These are phyloP conservation scores for Coniochaeta ligniaria DNA, from an alignment of 2,329 filamentous ascomycete genomes.

Conservation along the genomic window DNA sequence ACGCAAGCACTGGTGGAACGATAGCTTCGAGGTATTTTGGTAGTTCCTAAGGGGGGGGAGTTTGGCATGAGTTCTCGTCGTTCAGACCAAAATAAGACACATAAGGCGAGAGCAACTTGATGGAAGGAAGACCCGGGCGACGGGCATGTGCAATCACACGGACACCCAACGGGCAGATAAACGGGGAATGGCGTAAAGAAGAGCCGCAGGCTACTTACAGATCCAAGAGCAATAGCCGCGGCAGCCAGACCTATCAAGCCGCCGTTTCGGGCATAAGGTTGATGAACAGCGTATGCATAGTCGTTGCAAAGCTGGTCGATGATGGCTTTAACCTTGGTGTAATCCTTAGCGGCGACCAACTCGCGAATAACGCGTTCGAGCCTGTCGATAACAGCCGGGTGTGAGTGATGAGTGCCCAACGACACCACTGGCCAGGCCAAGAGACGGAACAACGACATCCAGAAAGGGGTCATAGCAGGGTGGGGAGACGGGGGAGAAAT, in stretches of 20 bases:
- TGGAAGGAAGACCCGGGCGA: background rate
- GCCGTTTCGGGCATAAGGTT: slow-evolving; percentile 92
- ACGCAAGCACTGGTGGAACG: slow-evolving; percentile 91
- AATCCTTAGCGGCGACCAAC: slow-evolving; percentile 67
- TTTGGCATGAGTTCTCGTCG: background rate
- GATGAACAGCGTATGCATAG: slow-evolving; percentile 94
- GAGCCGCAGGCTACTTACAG: slow-evolving; percentile 51
- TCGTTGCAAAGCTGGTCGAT: slow-evolving; percentile 96
- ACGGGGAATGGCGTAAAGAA: background rate
- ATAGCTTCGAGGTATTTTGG: slow-evolving; percentile 89
- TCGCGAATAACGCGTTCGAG: slow-evolving; percentile 89
- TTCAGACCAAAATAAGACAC: background rate
- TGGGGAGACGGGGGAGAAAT: slow-evolving; percentile 2
- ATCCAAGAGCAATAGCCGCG: slow-evolving; percentile 88
- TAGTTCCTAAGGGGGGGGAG: slow-evolving; percentile 58
- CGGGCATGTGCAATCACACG: background rate
- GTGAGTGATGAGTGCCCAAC: slow-evolving; percentile 4
- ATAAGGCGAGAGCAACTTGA: background rate
- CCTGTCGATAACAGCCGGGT: slow-evolving; percentile 34
- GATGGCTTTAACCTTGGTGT: slow-evolving; percentile 74
- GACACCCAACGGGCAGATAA: background rate
- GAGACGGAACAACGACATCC: slow-evolving; percentile 1
- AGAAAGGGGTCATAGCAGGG: background rate
- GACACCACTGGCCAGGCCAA: background rate
- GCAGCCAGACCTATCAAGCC: slow-evolving; percentile 93